Evolutionary conservation across 2,329 filamentous ascomycete genomes (phyloP), one percentile per base, ranked within the genome.

Genomic region (Podosphaera fusca): DNA sequence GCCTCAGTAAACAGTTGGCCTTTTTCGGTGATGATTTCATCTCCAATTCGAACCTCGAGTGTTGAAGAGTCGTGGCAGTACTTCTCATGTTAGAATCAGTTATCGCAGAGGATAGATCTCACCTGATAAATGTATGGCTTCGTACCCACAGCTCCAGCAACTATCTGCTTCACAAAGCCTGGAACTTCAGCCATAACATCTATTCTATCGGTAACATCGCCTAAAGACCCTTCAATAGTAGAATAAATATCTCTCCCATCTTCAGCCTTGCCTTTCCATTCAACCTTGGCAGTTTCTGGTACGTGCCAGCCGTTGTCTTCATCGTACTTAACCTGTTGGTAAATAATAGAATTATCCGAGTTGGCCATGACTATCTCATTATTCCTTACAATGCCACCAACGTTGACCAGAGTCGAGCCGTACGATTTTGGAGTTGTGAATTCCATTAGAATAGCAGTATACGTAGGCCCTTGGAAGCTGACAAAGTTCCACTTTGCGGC

Each of bases 81-180:
- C 21, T 21, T 21, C 21, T 21, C 21, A 21, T 21, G 21, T 21
- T 21, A 21, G 21, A 21, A 21, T 21, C 21, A 21, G 21, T 21
- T 21, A 21, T 21, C 21, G 21, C 21, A 21, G 21, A 21, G 21
- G 21, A 21, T 21, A 21, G 21, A 21, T 21, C 21, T 21, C 21
- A 89, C 87, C 77, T 94, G 92, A 72, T 95, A 98, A 65, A 98
- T 96, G 70, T 95, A 98, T 4, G 92, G 92, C 74, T 88, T 92
- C 34, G 92, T 94, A 60, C 92, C 92, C 2, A 84, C 87, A 10
- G 90, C 87, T 61, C 79, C 83, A 49, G 86, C 86, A 33, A 94
- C 88, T 67, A 98, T 87, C 64, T 82, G 82, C 79, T 98, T 98
- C 69, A 98, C 83, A 65, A 98, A 94, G 35, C 84, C 87, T 2